phyloP scores from a whole-genome alignment of 2,329 filamentous ascomycete genomes.

The Hysterium pulicare region DNA sequence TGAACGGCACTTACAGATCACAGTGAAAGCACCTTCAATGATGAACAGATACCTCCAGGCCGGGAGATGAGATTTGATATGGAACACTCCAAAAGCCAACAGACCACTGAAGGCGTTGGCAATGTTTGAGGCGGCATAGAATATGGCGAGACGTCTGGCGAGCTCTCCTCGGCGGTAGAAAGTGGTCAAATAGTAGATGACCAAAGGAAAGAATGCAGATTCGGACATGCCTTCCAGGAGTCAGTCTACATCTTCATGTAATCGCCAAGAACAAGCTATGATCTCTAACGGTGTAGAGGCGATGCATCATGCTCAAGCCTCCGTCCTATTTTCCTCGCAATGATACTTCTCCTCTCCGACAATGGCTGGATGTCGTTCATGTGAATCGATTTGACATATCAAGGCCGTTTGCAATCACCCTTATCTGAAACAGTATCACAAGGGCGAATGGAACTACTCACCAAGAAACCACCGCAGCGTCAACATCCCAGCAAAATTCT shows the following conservation, averaged over 20 bases:
- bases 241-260: too few species aligned
- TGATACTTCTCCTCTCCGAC: too few species aligned
- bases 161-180: conserved; percentile 72
- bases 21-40: conserved; percentile 56
- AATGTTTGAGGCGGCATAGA: conserved; percentile 74
- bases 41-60: conserved; percentile 67
- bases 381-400: too few species aligned
- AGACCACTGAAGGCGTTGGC: conserved; percentile 64
- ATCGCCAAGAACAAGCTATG: too few species aligned
- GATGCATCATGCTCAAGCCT: too few species aligned
- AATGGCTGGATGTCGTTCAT: too few species aligned
- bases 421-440: too few species aligned
- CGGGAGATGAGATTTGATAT: conserved; percentile 50
- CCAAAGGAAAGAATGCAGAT: conserved; percentile 66
- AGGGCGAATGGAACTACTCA: too few species aligned
- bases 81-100: conserved; percentile 60
- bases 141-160: conserved; percentile 66
- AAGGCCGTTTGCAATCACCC: too few species aligned
- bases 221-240: conserved; percentile 55
- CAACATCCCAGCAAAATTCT: conserved; percentile 64
- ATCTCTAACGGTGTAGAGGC: too few species aligned
- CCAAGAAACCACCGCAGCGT: conserved; percentile 67
- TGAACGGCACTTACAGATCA: conserved; percentile 42
- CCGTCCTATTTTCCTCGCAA: too few species aligned
- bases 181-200: conserved; percentile 58